A percentile compares a stretch with the other conserved stretches of the same genome.
Evolutionary conservation across 2,329 filamentous ascomycete species (phyloP).

Genomic region (Cercospora berteroae): DNA sequence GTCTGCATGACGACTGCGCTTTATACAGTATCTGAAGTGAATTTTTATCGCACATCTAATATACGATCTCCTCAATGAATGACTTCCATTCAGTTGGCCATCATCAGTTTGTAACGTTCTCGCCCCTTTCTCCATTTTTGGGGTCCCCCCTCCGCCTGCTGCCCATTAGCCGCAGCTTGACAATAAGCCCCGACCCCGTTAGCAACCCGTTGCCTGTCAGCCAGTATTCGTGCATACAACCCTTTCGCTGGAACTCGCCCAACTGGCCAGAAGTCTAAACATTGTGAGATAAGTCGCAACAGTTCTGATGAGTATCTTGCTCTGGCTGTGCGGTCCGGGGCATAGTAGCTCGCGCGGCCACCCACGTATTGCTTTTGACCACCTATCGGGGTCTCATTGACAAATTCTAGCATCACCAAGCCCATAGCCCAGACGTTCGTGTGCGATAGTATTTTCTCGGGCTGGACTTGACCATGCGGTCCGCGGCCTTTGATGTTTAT

Average conservation of each 20-base stretch:
- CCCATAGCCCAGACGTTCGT: conserved; percentile 8
- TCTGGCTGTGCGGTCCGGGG: not conserved
- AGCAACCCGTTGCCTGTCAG: not conserved
- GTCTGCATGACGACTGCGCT: not conserved
- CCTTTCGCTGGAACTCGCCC: not conserved
- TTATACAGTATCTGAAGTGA: not conserved
- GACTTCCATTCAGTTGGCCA: not conserved
- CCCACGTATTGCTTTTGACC: not conserved
- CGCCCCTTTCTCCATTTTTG: not conserved
- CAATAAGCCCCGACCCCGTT: not conserved
- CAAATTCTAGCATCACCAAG: conserved; percentile 5
- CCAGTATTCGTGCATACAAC: not conserved
- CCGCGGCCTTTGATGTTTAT: not conserved
- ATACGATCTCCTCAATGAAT: not conserved
- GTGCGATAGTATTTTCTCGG: not conserved
- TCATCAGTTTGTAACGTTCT: not conserved
- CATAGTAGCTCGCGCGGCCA: not conserved
- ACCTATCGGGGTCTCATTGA: not conserved
- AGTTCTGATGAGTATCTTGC: not conserved
- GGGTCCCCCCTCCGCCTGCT: not conserved
- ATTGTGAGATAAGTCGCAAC: not conserved
- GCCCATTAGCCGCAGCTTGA: not conserved
- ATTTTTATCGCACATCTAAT: not conserved
- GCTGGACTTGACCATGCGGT: not conserved
- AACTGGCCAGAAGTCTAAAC: not conserved